A percentile compares a stretch with the other conserved stretches of the same genome.
These are phyloP conservation scores for Hypericum perforatum DNA, from an alignment of 345 rosid species.

Conservation along the genomic window DNA sequence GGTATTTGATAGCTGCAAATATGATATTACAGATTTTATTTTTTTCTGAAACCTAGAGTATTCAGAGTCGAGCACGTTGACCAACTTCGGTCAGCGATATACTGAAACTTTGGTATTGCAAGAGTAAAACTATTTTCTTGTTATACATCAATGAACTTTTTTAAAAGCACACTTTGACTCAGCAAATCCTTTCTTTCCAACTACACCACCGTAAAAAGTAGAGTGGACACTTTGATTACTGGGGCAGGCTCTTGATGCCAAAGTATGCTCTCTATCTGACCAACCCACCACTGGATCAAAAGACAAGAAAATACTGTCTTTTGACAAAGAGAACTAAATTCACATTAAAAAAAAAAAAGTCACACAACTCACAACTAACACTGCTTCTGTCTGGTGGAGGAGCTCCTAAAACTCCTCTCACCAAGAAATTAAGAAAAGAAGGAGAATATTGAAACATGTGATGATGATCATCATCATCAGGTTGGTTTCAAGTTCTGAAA, in stretches of 20 bases:
- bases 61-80: no score
- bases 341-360: no score
- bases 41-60: no score
- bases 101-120: no score
- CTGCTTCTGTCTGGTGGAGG: slow-evolving; percentile 49
- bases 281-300: slow-evolving; percentile 18
- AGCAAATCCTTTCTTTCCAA: no score
- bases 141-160: no score
- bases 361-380: slow-evolving; percentile 3
- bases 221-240: slow-evolving; percentile 30
- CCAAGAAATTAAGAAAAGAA: slow-evolving; percentile 19
- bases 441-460: not conserved
- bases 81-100: no score
- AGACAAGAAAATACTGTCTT: not conserved
- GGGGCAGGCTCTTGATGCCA: slow-evolving; percentile 21
- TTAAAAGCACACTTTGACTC: no score
- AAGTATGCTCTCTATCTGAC: slow-evolving; percentile 18
- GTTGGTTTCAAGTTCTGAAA: slow-evolving; percentile 89
- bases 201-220: slow-evolving; percentile 11
- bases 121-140: no score
- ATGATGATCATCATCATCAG: slow-evolving; percentile 18
- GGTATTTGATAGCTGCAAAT: no score
- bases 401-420: slow-evolving; percentile 53
- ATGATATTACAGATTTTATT: no score
- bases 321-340: no score